Base-by-base conservation (phyloP, 768 basidiomycete species). In the Tulasnella sp. region DNA sequence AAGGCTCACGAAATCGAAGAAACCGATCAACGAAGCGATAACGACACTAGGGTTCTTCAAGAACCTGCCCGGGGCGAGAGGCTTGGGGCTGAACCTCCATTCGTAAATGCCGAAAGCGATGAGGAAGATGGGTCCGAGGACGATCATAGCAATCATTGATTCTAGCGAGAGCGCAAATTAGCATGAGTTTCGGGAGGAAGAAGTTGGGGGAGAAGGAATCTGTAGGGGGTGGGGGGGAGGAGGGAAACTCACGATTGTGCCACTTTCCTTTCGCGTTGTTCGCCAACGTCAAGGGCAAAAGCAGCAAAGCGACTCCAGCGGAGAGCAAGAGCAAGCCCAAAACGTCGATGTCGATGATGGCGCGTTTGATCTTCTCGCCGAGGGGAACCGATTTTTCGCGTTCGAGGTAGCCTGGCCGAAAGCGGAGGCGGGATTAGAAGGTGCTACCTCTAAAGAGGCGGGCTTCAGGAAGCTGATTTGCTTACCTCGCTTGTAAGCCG, bases 31-130 rank as follows among this genome's bases (percentile, higher is more conserved):
- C 31, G 89, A 87, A 1, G 91, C 90, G 20, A 90, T 88, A 18
- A 92, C 85, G 22, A 94, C 90, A 40, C 88, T 90, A n/a, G 87
- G 86, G 82, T 92, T 93, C 46, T 83, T 82, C 80, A 91, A 85
- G 86, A 93, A 92, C 28, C 91, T 88, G 24, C 87, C 86, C 16
- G 93, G 89, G 34, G 93, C 86, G 73, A 94, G 89, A 1, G 93
- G 93, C 76, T 87, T 86, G 34, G 86, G 86, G 22, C 93, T 90
- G 78, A 88, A 84, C 83, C 87, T 89, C 80, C 88, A 84, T 77
- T 91, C 90, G 87, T 88, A 92, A 42, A 88, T 79, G 24, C 83
- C 84, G 75, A 89, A 89, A 0, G 87, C 82, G 28, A 87, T 88
- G 31, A 91, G 82, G 7, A 90, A 81, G 9, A 88, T 81, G 31